Conservation (phyloP, 805 yeast species). For the Ogataea methylovora region DNA sequence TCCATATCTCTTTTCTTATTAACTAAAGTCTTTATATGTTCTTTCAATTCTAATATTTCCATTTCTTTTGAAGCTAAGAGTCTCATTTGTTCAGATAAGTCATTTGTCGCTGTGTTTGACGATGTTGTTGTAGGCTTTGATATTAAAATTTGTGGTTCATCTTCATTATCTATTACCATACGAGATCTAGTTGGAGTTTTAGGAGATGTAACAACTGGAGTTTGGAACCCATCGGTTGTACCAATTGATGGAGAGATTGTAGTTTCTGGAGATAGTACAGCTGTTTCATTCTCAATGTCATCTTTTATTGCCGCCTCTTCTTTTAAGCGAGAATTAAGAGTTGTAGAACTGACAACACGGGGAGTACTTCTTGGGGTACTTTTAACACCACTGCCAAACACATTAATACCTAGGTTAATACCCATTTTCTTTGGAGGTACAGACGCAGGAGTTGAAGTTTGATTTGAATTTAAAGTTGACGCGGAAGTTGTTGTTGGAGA, state of each 20-base stretch:
- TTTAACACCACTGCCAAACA: slow-evolving; percentile 14
- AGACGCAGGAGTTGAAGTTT: slow-evolving; percentile 4
- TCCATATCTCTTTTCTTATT: slow-evolving; percentile 33
- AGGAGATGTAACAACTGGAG: no score
- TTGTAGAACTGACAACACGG: neutral
- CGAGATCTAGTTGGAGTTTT: no score
- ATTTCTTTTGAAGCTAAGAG: slow-evolving; percentile 62
- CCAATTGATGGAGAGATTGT: no score
- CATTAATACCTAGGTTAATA: slow-evolving; percentile 22
- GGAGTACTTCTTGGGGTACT: neutral
- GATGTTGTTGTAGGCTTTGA: no score
- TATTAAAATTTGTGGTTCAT: no score
- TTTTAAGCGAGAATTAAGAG: neutral
- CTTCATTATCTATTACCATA: no score
- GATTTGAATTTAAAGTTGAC: no score
- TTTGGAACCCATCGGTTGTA: no score
- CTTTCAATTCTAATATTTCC: slow-evolving; percentile 57
- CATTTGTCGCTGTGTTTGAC: no score
- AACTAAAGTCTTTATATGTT: slow-evolving; percentile 38
- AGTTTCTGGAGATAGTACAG: no score
- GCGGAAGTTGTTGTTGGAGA: slow-evolving; percentile 5
- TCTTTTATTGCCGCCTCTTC: no score
- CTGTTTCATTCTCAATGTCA: no score
- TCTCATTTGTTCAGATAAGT: slow-evolving; percentile 48
- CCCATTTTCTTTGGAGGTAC: slow-evolving; percentile 17